Conservation (phyloP, 2,329 filamentous ascomycete species). For the Passalora sequoiae region DNA sequence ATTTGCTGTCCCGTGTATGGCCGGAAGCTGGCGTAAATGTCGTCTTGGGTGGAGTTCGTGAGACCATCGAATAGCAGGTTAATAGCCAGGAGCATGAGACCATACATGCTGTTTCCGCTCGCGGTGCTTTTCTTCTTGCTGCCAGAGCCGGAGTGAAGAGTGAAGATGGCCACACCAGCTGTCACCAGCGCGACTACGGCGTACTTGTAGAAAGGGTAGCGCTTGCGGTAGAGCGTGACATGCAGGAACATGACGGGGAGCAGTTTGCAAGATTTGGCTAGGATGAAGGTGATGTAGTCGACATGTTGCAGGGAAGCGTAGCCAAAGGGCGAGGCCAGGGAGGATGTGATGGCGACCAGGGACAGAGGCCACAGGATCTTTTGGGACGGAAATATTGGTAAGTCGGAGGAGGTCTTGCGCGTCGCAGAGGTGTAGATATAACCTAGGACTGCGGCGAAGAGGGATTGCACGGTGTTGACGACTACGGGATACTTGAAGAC, state of each 20-base stretch:
- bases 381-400: constrained; percentile 69
- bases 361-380: constrained; percentile 72
- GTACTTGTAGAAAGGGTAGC: constrained; percentile 95
- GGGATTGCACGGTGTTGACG: constrained; percentile 90
- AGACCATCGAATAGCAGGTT: constrained; percentile 94
- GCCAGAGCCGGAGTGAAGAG: constrained; percentile 60
- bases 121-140: constrained; percentile 37
- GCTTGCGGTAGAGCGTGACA: constrained; percentile 80
- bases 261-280: constrained; percentile 96
- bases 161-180: constrained; percentile 88
- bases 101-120: constrained; percentile 63
- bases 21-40: constrained; percentile 74
- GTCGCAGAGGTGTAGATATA: constrained; percentile 69
- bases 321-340: constrained; percentile 89
- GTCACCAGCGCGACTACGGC: constrained; percentile 87
- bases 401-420: constrained; percentile 41
- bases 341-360: constrained; percentile 80
- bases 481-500: constrained; percentile 92
- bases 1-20: constrained; percentile 91
- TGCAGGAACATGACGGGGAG: constrained; percentile 98
- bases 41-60: constrained; percentile 93
- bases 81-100: constrained; percentile 74
- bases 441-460: constrained; percentile 78
- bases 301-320: constrained; percentile 89
- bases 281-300: constrained; percentile 96